Conservation (phyloP, 768 basidiomycete genomes). For the Naganishia onofrii region DNA sequence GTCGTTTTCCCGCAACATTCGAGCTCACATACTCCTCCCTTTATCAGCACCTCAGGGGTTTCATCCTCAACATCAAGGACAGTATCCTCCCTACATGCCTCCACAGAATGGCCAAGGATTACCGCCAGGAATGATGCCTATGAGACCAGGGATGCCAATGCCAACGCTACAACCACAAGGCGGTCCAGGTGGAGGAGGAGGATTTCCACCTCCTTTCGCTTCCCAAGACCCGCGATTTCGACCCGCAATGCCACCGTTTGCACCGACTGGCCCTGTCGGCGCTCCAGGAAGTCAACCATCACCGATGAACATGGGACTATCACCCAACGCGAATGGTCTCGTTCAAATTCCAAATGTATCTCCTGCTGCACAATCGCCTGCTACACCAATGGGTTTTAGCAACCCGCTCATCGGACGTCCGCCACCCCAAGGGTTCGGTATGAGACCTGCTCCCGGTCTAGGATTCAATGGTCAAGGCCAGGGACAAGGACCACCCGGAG, state of each 20-base stretch:
- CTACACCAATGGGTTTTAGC: slow-evolving; percentile 19
- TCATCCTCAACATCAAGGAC: slow-evolving; percentile 1
- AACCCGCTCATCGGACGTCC: slow-evolving; percentile 22
- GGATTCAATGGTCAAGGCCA: slow-evolving; percentile 9
- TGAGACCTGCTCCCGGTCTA: slow-evolving; percentile 34
- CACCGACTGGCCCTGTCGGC: slow-evolving; percentile 6
- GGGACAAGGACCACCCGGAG: slow-evolving; percentile 4
- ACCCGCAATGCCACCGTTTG: slow-evolving; percentile 21
- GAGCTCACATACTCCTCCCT: neutral
- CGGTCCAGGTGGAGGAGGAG: slow-evolving; percentile 27
- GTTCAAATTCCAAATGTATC: slow-evolving; percentile 11
- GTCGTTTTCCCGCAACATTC: neutral
- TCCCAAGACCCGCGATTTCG: slow-evolving; percentile 25
- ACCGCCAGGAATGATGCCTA: slow-evolving; percentile 21
- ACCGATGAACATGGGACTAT: slow-evolving; percentile 14
- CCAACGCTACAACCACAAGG: slow-evolving; percentile 30
- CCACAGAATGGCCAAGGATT: slow-evolving; percentile 27
- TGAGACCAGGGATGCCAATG: slow-evolving; percentile 27
- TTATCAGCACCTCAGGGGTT: slow-evolving; percentile 19
- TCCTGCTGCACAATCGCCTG: slow-evolving; percentile 4
- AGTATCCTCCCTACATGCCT: slow-evolving; percentile 39
- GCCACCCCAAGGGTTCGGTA: slow-evolving; percentile 27
- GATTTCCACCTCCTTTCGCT: slow-evolving; percentile 43
- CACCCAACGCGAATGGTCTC: slow-evolving; percentile 15
- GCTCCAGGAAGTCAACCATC: slow-evolving; percentile 20